Percentiles rank a stretch among this genome's conserved stretches.
Conservation (phyloP, 768 basidiomycete genomes). For the Tephrocybe sp. region DNA sequence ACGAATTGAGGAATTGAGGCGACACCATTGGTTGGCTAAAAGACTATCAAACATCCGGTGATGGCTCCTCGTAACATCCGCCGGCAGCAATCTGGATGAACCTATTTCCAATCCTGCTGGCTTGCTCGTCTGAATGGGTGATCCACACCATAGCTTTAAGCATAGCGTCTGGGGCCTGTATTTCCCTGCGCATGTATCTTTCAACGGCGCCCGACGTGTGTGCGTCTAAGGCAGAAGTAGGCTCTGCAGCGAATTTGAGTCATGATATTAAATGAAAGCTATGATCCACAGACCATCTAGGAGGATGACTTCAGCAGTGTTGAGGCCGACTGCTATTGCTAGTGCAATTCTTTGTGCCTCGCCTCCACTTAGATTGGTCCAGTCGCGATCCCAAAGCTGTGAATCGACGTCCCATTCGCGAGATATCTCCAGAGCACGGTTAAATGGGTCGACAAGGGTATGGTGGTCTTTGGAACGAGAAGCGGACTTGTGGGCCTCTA, state of each 20-base stretch:
- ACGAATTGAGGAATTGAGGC: too few relatives aligned
- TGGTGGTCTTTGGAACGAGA: conserved; percentile 19
- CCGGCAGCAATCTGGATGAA: conserved; percentile 51
- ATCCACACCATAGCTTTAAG: conserved; percentile 85
- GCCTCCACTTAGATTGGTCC: conserved; percentile 83
- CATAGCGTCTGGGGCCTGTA: conserved; percentile 45
- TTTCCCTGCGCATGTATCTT: conserved; percentile 49
- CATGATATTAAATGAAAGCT: neutral
- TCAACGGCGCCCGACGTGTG: conserved; percentile 69
- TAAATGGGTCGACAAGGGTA: conserved; percentile 18
- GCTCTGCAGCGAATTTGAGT: conserved; percentile 50
- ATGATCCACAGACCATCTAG: conserved; percentile 62
- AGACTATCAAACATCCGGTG: conserved; percentile 16
- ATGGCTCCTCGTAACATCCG: conserved; percentile 42
- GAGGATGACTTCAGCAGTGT: conserved; percentile 76
- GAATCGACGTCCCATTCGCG: conserved; percentile 65
- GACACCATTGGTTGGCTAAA: conserved; percentile 1
- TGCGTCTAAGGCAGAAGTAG: conserved; percentile 85
- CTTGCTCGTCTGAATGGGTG: conserved; percentile 85
- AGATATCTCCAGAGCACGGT: conserved; percentile 53
- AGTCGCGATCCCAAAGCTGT: conserved; percentile 76
- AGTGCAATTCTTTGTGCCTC: conserved; percentile 84
- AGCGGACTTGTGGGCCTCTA: conserved; percentile 43
- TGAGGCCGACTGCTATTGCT: conserved; percentile 70
- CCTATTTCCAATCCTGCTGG: conserved; percentile 68